A percentile compares a stretch with the other conserved stretches of the same genome.
These are phyloP conservation scores for Flaveria ramosissima DNA, from an alignment of 129 eudicot genomes.

Conservation along the genomic window DNA sequence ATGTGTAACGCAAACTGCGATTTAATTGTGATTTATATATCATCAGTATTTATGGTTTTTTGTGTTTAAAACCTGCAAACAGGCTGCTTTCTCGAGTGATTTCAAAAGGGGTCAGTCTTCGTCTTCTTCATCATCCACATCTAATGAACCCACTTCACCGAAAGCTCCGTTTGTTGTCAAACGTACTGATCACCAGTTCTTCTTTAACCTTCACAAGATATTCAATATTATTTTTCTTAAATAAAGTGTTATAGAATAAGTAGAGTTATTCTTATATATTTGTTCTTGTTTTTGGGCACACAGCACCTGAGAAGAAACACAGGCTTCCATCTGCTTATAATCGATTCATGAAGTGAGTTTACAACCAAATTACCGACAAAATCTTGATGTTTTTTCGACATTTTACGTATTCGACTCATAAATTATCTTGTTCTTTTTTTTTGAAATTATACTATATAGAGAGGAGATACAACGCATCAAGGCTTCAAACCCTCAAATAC, in stretches of 20 bases:
- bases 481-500: slow-evolving; percentile 91
- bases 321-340: slow-evolving; percentile 99
- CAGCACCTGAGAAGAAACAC: slow-evolving; percentile 98
- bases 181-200: slow-evolving; percentile 38
- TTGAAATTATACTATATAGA: slow-evolving; percentile 32
- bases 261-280: not conserved
- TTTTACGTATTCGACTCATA: not conserved
- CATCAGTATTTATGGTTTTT: too few relatives aligned
- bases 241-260: too few relatives aligned
- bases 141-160: slow-evolving; percentile 70
- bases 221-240: not conserved
- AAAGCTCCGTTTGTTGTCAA: slow-evolving; percentile 89
- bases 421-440: not conserved
- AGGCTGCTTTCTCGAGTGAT: slow-evolving; percentile 56
- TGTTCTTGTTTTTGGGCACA: not conserved
- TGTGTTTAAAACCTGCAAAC: not conserved
- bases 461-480: slow-evolving; percentile 98
- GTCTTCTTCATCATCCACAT: slow-evolving; percentile 71
- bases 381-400: too few relatives aligned
- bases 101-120: slow-evolving; percentile 65
- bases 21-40: too few relatives aligned
- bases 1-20: too few relatives aligned
- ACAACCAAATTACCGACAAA: not conserved
- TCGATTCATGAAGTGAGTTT: slow-evolving; percentile 88
- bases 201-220: not conserved